Evolutionary conservation across 768 basidiomycete species (phyloP).

Genomic region (Kwoniella dejecticola): DNA sequence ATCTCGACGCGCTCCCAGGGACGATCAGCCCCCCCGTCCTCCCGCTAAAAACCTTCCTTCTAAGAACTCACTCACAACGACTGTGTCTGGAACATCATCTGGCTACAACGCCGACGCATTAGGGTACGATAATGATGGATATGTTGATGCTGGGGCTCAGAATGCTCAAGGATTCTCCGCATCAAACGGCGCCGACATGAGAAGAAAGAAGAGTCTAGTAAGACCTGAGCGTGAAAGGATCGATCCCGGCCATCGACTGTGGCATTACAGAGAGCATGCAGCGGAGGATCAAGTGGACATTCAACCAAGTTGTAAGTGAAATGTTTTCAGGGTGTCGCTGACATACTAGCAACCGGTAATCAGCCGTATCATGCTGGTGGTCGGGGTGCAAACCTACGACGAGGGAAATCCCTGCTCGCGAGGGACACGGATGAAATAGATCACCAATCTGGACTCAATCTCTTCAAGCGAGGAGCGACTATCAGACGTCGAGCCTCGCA

Average conservation of each 20-base stretch:
- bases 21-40: constrained; percentile 42
- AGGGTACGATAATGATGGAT: constrained; percentile 37
- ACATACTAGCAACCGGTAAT: constrained; percentile 45
- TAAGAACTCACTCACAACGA: constrained; percentile 30
- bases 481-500: constrained; percentile 66
- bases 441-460: constrained; percentile 85
- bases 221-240: constrained; percentile 93
- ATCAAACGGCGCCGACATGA: constrained; percentile 51
- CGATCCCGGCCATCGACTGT: constrained; percentile 88
- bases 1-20: constrained; percentile 36
- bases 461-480: constrained; percentile 84
- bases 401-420: constrained; percentile 85
- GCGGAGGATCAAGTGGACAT: constrained; percentile 71
- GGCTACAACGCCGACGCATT: constrained; percentile 22
- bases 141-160: constrained; percentile 35
- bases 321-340: constrained; percentile 2
- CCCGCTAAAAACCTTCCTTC: constrained; percentile 39
- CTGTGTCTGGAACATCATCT: constrained; percentile 24
- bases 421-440: constrained; percentile 76
- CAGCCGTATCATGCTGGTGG: constrained; percentile 32
- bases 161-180: constrained; percentile 42
- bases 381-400: constrained; percentile 58
- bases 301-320: constrained; percentile 74
- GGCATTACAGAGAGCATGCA: constrained; percentile 88
- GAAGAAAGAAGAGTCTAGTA: constrained; percentile 88